Evolutionary conservation across 768 basidiomycete genomes (phyloP), one percentile per base, ranked within the genome.

Genomic region (Phylloporus arenicola): DNA sequence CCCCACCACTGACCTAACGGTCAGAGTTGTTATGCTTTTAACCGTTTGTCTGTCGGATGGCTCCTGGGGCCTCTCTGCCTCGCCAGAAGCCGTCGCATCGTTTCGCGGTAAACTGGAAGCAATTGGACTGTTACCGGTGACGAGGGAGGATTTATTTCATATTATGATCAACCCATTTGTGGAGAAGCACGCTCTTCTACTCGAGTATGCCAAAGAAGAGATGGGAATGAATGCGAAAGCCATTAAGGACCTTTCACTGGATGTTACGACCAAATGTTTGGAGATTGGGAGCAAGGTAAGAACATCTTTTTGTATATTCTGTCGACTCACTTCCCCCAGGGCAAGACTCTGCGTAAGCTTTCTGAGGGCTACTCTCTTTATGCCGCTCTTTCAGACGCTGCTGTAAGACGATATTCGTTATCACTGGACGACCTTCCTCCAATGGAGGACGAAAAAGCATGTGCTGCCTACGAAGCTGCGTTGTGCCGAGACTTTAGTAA

Each of bases 21-120:
- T 82, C 54, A 83, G 86, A 37, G 74, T 83, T 19, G 85, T 86
- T 47, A 81, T 93, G 68, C 74, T 91, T n/a, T 73, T 88, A 49
- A 78, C 80, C 14, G 72, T 84, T 17, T 87, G 84, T 65, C 70
- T 82, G 30, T 61, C 67, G 41, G 65, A 66, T 50, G 52, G 51
- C 56, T 43, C 55, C 33, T 45, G 59, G 54, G 45, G 50, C 19
- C 65, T 65, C 35, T 67, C 67, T 47, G 64, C 62, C 17, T 54
- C 67, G 12, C 53, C 60, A 40, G 57, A 59, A 43, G 59, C 54
- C 17, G 12, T 68, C 37, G 12, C 55, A n/a, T 63, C 70, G 1
- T 67, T 80, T 48, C 73, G 73, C 45, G 64, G 69, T 37, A 81
- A 79, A 56, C 69, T 88, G 43, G 80, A 85, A 46, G 62, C 70